Evolutionary conservation across 2,329 filamentous ascomycete genomes (phyloP).

Genomic region (Cladobotryum protrusum): DNA sequence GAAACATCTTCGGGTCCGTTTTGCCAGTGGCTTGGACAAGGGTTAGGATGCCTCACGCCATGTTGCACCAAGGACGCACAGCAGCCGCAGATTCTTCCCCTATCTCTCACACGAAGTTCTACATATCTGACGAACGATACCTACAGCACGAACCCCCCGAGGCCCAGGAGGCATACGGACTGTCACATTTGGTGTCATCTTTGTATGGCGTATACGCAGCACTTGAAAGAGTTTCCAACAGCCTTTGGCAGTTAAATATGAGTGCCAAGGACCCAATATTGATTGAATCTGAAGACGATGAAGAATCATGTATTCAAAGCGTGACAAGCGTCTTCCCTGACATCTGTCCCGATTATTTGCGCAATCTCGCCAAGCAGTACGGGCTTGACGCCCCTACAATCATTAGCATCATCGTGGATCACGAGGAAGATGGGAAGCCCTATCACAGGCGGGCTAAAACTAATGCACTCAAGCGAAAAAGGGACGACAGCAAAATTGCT

Average conservation of each 20-base stretch:
- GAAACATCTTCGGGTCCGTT: too few species aligned
- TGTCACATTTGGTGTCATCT: background rate
- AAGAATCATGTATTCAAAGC: conserved; percentile 13
- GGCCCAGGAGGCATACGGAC: background rate
- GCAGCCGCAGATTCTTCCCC: too few species aligned
- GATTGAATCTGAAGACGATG: background rate
- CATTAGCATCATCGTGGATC: conserved; percentile 35
- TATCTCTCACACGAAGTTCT: too few species aligned
- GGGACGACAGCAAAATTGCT: conserved; percentile 17
- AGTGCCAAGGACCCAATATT: background rate
- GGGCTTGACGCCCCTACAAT: conserved; percentile 24
- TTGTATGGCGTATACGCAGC: background rate
- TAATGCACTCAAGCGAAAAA: conserved; percentile 37
- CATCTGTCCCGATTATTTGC: conserved; percentile 36
- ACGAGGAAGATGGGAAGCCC: conserved; percentile 28
- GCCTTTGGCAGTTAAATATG: conserved; percentile 6
- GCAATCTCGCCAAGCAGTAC: conserved; percentile 20
- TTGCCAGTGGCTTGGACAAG: too few species aligned
- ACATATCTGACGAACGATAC: too few species aligned
- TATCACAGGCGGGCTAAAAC: conserved; percentile 29
- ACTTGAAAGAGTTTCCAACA: background rate
- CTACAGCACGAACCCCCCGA: too few species aligned
- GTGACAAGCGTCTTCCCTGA: conserved; percentile 36
- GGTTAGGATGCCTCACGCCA: too few species aligned
- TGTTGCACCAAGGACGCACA: too few species aligned